Evolutionary conservation across 1,284 basidiomycete species (phyloP).

Genomic region (Malassezia yamatoensis): DNA sequence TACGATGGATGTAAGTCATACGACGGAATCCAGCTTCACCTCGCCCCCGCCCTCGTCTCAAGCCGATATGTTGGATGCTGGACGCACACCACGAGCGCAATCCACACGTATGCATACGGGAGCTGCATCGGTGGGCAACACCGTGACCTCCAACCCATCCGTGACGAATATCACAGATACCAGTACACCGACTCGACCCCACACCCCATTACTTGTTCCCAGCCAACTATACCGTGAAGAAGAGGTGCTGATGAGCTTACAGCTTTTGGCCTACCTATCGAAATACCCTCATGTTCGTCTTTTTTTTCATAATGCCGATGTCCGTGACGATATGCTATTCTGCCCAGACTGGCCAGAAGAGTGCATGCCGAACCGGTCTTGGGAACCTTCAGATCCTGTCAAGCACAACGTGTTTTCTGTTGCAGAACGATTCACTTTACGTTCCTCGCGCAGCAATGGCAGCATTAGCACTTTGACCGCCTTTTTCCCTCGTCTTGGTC

Average conservation of each 20-base stretch:
- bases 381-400: conserved; percentile 30
- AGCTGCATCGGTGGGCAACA: not conserved
- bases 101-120: not conserved
- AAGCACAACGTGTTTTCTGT: conserved; percentile 67
- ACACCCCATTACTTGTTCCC: not conserved
- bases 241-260: conserved; percentile 79
- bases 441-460: conserved; percentile 61
- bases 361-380: conserved; percentile 29
- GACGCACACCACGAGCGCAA: conserved; percentile 1
- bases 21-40: not conserved
- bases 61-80: not conserved
- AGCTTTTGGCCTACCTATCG: conserved; percentile 87
- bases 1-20: too few relatives aligned
- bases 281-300: conserved; percentile 97
- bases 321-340: conserved; percentile 24
- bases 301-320: conserved; percentile 63
- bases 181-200: too few relatives aligned
- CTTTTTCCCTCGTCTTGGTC: conserved; percentile 57
- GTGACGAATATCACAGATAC: too few relatives aligned
- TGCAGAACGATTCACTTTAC: conserved; percentile 90
- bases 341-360: conserved; percentile 28
- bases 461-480: conserved; percentile 50
- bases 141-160: not conserved
- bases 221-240: conserved; percentile 66
- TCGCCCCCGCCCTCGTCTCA: conserved; percentile 1